Evolutionary conservation across 495 filamentous ascomycete genomes (phyloP), one percentile per base, ranked within the genome.

Genomic region (Tuber borchii): DNA sequence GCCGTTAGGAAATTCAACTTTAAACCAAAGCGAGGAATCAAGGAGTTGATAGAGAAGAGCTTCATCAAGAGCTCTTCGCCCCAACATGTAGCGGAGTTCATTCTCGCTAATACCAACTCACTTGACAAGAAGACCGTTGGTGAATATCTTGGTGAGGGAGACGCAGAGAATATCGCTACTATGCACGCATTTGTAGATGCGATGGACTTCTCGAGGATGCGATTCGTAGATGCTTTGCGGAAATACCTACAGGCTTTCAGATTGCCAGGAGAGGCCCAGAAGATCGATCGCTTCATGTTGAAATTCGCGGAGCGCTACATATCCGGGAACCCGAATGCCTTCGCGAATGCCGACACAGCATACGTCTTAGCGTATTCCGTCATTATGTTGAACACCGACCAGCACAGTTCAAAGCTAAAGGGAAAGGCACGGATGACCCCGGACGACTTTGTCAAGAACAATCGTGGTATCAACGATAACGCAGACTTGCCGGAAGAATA

Each of bases 201-300:
- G 37, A 98, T 99, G 94, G 93, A 97, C 65, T 99, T 99, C 76
- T 87, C 89, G n/a, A 93, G 92, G 83, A 92, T 92, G 70, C 91
- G 94, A 16, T 99, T 99, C 77, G 94, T 97, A 19, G 95, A 97
- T 85, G 90, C 95, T 34, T 86, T 99, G 19, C 89, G 95, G 40
- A 89, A 92, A 72, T 99, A 98, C 82, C 86, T 99, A 20, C 95
- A 99, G 84, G 91, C 93, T 70, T 99, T 99, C 86, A 91, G 95
- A 44, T 85, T 99, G 17, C 95, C 95, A 1, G 95, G 95, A 69
- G 95, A 99, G 84, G 94, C 94, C 1, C 95, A 99, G 83, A 99
- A 99, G 86, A 99, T 99, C 78, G 95, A 99, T 89, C 92, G 95
- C 48, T 97, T 97, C 85, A 98, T 99, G 95, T 87, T 98, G 71